These are phyloP conservation scores for Trametes maxima DNA, from an alignment of 768 basidiomycete genomes.

Conservation along the genomic window DNA sequence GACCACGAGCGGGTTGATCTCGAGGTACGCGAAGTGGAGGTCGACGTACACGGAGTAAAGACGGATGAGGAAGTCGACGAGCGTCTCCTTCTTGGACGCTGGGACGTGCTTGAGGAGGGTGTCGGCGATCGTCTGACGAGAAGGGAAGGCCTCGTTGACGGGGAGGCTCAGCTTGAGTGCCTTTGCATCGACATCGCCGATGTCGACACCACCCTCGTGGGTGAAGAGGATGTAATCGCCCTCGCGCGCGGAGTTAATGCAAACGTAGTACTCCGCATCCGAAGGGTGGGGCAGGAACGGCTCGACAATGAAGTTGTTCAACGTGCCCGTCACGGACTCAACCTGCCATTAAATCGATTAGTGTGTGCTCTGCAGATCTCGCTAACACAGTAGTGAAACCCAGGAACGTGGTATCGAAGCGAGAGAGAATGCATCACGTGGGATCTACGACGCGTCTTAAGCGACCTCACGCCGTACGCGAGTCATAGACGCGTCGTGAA, in stretches of 20 bases:
- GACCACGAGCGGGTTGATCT: conserved; percentile 98
- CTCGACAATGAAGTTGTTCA: conserved; percentile 98
- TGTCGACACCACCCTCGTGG: conserved; percentile 97
- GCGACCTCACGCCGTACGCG: conserved; percentile 12
- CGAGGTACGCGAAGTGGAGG: conserved; percentile 99
- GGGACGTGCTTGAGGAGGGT: conserved; percentile 85
- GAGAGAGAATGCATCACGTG: conserved; percentile 11
- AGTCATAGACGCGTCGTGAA: conserved; percentile 15
- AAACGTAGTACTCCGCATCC: conserved; percentile 96
- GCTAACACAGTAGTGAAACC: neutral
- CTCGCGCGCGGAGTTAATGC: conserved; percentile 93
- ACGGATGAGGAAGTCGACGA: conserved; percentile 92
- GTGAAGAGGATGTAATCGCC: conserved; percentile 98
- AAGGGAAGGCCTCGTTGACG: conserved; percentile 78
- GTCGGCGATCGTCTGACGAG: conserved; percentile 70
- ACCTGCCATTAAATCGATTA: conserved; percentile 54
- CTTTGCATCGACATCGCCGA: conserved; percentile 98
- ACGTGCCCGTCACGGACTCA: conserved; percentile 89
- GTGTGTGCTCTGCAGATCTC: conserved; percentile 5
- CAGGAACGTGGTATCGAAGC: neutral
- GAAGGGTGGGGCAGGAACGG: conserved; percentile 97
- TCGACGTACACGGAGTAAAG: conserved; percentile 98
- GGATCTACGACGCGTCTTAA: conserved; percentile 9
- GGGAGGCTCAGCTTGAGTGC: conserved; percentile 87
- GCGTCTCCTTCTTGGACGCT: conserved; percentile 83